phyloP scores from a whole-genome alignment of 805 yeast genomes.

The Teunomyces barrocoloradensis region DNA sequence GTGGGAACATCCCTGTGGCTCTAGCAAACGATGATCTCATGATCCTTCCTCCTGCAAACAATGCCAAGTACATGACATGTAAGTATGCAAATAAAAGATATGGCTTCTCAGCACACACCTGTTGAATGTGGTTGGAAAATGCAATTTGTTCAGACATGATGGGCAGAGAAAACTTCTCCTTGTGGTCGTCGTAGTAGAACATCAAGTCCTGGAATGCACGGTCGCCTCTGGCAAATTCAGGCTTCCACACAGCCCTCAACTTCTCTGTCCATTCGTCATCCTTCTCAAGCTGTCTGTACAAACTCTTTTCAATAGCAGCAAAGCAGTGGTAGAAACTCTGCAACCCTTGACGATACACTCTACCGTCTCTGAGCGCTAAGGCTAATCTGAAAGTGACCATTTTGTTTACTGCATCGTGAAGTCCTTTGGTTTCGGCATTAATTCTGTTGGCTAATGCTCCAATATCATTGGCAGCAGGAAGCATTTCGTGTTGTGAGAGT shows the following conservation, averaged over 20 bases:
- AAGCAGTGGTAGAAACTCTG: conserved; percentile 72
- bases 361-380: conserved; percentile 70
- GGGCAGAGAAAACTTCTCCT: conserved; percentile 56
- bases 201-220: conserved; percentile 59
- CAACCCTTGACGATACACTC: conserved; percentile 76
- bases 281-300: conserved; percentile 44
- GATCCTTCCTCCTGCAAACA: conserved; percentile 82
- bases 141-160: conserved; percentile 59
- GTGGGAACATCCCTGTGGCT: conserved; percentile 74
- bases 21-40: conserved; percentile 64
- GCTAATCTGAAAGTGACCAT: conserved; percentile 68
- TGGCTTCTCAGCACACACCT: conserved; percentile 59
- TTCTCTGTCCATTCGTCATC: conserved; percentile 43
- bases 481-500: conserved; percentile 46
- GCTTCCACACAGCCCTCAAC: conserved; percentile 62
- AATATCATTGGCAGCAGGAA: conserved; percentile 75
- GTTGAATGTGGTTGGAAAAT: conserved; percentile 58
- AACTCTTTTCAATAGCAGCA: conserved; percentile 55
- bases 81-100: conserved; percentile 72
- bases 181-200: conserved; percentile 60
- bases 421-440: conserved; percentile 60
- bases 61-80: conserved; percentile 81
- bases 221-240: conserved; percentile 62
- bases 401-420: conserved; percentile 69
- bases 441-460: conserved; percentile 86